These are phyloP conservation scores for Xylaria sp. DNA, from an alignment of 2,329 filamentous ascomycete species.

Conservation along the genomic window DNA sequence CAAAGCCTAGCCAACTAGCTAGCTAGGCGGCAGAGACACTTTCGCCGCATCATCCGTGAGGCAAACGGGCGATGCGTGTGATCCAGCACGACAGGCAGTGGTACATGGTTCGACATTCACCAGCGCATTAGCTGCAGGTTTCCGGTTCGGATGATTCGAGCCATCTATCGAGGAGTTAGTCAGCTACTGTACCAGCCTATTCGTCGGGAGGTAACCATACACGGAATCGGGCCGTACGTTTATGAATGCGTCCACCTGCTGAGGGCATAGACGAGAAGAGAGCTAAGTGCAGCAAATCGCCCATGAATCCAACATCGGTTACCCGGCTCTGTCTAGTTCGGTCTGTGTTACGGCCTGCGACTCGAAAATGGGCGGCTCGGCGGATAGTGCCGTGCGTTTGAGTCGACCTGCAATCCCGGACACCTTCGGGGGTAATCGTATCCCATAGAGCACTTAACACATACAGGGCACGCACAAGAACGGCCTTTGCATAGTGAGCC, in stretches of 20 bases:
- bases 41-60: constrained; percentile 11
- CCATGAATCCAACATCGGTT: constrained; percentile 1
- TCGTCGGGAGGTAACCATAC: background rate
- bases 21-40: constrained; percentile 1
- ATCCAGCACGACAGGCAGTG: constrained; percentile 7
- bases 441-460: background rate
- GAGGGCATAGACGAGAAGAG: background rate
- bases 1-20: constrained; percentile 1
- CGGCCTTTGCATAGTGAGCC: background rate
- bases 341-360: background rate
- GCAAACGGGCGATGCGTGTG: constrained; percentile 17
- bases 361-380: constrained; percentile 3
- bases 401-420: constrained; percentile 1
- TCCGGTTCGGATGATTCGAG: constrained; percentile 1
- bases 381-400: background rate
- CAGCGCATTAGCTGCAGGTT: constrained; percentile 9
- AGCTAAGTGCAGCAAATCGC: background rate
- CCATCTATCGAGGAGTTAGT: background rate
- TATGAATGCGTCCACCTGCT: background rate
- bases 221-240: constrained; percentile 24
- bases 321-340: background rate
- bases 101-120: constrained; percentile 9
- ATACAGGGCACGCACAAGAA: background rate
- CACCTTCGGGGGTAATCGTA: background rate
- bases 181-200: constrained; percentile 4